phyloP scores from a whole-genome alignment of 2,329 filamentous ascomycete species.

The Diaporthe citriasiana region DNA sequence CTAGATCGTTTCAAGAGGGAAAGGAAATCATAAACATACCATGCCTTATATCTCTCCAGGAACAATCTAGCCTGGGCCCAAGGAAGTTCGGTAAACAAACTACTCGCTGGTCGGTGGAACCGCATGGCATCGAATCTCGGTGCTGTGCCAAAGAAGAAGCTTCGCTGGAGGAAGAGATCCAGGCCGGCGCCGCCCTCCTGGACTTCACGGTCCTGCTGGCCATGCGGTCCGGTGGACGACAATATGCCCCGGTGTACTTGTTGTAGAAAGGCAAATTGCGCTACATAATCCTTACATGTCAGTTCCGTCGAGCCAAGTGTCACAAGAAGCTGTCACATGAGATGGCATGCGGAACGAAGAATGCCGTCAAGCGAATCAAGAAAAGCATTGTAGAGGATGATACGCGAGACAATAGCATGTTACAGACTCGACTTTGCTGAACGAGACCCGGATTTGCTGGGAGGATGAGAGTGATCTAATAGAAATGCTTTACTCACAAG shows the following conservation, averaged over 20 bases:
- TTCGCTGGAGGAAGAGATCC: conserved; percentile 50
- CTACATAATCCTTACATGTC: conserved; percentile 8
- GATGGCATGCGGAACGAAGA: not conserved
- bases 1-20: not conserved
- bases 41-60: conserved; percentile 43
- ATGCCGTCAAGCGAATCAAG: not conserved
- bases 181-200: conserved; percentile 48
- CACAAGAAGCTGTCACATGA: not conserved
- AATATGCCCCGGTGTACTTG: conserved; percentile 49
- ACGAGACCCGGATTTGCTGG: too few species aligned
- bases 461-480: not conserved
- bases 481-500: conserved; percentile 15
- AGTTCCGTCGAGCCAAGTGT: not conserved
- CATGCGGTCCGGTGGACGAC: conserved; percentile 40
- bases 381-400: not conserved
- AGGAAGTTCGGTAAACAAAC: conserved; percentile 38
- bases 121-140: conserved; percentile 43
- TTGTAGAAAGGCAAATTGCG: conserved; percentile 49
- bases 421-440: not conserved
- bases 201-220: conserved; percentile 43
- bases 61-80: conserved; percentile 44
- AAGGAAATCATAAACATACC: not conserved
- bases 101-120: conserved; percentile 29
- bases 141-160: conserved; percentile 51
- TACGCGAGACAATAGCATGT: too few species aligned